Evolutionary conservation across 139 green algal genomes (phyloP).

Genomic region (Protoeuglena noctilucae): DNA sequence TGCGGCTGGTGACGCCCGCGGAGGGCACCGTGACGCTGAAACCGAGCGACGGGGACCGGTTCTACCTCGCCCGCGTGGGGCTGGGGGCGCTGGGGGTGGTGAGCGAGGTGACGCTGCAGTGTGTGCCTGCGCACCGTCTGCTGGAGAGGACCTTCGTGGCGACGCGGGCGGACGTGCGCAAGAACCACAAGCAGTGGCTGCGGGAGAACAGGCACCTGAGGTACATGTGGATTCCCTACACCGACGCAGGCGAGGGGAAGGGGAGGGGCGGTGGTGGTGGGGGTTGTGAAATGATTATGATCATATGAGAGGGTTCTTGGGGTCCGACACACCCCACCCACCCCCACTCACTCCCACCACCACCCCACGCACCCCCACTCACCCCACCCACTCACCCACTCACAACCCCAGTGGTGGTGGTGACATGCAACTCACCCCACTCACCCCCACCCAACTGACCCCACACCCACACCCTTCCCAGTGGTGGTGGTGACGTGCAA

Average conservation of each 20-base stretch:
- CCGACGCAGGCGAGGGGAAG: no score
- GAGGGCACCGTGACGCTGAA: constrained; percentile 31
- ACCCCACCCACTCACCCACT: no score
- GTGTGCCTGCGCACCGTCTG: constrained; percentile 47
- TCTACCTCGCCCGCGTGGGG: constrained; percentile 53
- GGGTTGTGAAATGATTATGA: no score
- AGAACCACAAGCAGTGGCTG: constrained; percentile 57
- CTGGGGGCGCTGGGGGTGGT: constrained; percentile 79
- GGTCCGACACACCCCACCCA: no score
- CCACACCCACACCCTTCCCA: no score
- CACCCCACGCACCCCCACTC: no score
- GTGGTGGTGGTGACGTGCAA: constrained; percentile 60
- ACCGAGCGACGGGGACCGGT: constrained; percentile 50
- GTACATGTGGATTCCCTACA: constrained; percentile 98
- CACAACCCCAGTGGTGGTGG: no score
- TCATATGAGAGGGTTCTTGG: no score
- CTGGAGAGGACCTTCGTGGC: constrained; percentile 68
- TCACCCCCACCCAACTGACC: not conserved
- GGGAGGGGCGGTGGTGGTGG: no score
- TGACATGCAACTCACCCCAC: not conserved
- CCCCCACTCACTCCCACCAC: no score
- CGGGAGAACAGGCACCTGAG: constrained; percentile 51
- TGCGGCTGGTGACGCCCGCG: constrained; percentile 79
- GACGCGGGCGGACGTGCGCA: constrained; percentile 32
- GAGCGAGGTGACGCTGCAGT: constrained; percentile 70